Percentiles rank a stretch among this genome's conserved stretches.
phyloP scores from a whole-genome alignment of 1,139 yeast species.

The Nakaseomyces kungkrabaensis region DNA sequence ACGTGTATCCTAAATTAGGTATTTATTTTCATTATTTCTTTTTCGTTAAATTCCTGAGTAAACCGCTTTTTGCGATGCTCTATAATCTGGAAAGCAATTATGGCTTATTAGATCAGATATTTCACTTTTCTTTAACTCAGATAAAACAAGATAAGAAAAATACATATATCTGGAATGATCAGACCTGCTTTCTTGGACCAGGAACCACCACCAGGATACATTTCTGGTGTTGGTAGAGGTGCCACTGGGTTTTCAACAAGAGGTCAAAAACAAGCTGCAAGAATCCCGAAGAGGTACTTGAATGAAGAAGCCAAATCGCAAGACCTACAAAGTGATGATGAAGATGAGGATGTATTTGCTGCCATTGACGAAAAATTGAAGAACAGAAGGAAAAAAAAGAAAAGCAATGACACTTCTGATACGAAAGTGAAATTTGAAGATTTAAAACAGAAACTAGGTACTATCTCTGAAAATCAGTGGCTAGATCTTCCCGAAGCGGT shows the following conservation, averaged over 20 bases:
- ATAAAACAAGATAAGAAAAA: neutral
- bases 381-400: slow-evolving; percentile 27
- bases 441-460: slow-evolving; percentile 51
- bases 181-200: slow-evolving; percentile 56
- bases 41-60: too few species aligned
- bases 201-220: slow-evolving; percentile 82
- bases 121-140: too few species aligned
- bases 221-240: slow-evolving; percentile 91
- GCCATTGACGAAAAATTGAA: slow-evolving; percentile 51
- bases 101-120: neutral
- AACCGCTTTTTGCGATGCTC: too few species aligned
- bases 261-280: slow-evolving; percentile 42
- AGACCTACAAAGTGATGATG: slow-evolving; percentile 49
- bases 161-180: neutral
- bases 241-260: slow-evolving; percentile 88
- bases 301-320: slow-evolving; percentile 10
- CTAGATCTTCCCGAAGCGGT: slow-evolving; percentile 75
- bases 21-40: too few species aligned
- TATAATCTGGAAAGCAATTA: too few species aligned
- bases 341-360: slow-evolving; percentile 41
- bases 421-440: slow-evolving; percentile 36
- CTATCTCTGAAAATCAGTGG: slow-evolving; percentile 70
- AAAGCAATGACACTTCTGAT: slow-evolving; percentile 9
- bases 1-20: too few species aligned
- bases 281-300: slow-evolving; percentile 12